phyloP scores from a whole-genome alignment of 2,329 filamentous ascomycete genomes.

The Ceratocystis eucalypticola region DNA sequence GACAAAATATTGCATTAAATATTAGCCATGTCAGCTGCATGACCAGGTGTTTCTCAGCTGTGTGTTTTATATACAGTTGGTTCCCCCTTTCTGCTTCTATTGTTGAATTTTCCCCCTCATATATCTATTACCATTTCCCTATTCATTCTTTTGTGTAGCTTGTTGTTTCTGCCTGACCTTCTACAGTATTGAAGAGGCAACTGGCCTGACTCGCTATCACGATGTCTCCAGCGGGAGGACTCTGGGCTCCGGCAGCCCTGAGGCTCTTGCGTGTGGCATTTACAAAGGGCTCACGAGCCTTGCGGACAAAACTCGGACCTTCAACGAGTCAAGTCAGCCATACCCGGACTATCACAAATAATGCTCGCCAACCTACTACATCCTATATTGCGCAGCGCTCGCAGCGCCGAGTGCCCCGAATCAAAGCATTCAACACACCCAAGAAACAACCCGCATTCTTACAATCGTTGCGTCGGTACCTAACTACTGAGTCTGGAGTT shows the following conservation, averaged over 20 bases:
- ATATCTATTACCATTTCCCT: background rate
- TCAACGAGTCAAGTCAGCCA: conserved; percentile 34
- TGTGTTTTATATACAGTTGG: conserved; percentile 14
- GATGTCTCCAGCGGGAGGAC: conserved; percentile 44
- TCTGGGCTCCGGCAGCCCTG: conserved; percentile 44
- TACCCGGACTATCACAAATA: conserved; percentile 34
- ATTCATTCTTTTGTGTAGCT: conserved; percentile 10
- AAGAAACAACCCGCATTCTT: conserved; percentile 14
- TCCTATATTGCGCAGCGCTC: conserved; percentile 37
- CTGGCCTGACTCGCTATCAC: conserved; percentile 21
- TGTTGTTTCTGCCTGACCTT: conserved; percentile 10
- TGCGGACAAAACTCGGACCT: conserved; percentile 37
- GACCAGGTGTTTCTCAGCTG: conserved; percentile 9
- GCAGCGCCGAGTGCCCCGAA: conserved; percentile 30
- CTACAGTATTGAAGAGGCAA: conserved; percentile 3
- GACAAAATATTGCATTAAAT: background rate
- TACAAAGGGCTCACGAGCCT: conserved; percentile 36
- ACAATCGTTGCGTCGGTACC: conserved; percentile 17
- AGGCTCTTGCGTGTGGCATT: conserved; percentile 41
- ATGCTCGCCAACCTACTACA: conserved; percentile 39
- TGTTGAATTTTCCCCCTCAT: background rate
- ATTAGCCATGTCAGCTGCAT: conserved; percentile 16
- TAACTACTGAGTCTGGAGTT: conserved; percentile 17
- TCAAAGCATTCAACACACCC: conserved; percentile 15
- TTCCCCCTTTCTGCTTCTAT: background rate